These are phyloP conservation scores for Termitomyces sp. DNA, from an alignment of 768 basidiomycete genomes.

Conservation along the genomic window DNA sequence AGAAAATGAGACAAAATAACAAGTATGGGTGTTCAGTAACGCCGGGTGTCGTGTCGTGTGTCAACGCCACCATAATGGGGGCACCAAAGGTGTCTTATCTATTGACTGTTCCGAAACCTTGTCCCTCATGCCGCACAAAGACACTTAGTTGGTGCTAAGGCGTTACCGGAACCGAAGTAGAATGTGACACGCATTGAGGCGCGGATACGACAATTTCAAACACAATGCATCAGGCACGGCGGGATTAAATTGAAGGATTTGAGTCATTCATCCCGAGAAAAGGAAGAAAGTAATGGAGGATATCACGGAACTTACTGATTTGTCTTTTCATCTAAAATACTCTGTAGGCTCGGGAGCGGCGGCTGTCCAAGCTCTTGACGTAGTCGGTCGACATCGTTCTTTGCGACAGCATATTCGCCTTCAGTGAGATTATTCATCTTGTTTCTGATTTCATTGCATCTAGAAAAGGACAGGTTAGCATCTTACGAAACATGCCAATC, in stretches of 20 bases:
- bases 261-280: constrained; percentile 1
- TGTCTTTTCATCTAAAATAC: constrained; percentile 67
- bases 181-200: not conserved
- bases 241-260: not conserved
- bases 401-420: constrained; percentile 70
- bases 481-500: not conserved
- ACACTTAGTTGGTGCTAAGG: not conserved
- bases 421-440: constrained; percentile 67
- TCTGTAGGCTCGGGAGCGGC: constrained; percentile 66
- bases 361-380: constrained; percentile 72
- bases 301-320: constrained; percentile 31
- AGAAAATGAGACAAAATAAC: not conserved
- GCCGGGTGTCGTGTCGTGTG: not conserved
- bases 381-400: constrained; percentile 70
- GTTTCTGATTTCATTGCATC: constrained; percentile 58
- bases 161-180: not conserved
- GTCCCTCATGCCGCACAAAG: not conserved
- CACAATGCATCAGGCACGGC: not conserved
- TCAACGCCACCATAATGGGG: constrained; percentile 1
- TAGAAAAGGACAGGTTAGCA: constrained; percentile 18
- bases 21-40: not conserved
- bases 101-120: not conserved
- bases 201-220: not conserved
- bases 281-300: not conserved
- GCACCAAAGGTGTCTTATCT: not conserved